Conservation (phyloP, 352 stramenopile species). For the Aphanomyces invadans region DNA sequence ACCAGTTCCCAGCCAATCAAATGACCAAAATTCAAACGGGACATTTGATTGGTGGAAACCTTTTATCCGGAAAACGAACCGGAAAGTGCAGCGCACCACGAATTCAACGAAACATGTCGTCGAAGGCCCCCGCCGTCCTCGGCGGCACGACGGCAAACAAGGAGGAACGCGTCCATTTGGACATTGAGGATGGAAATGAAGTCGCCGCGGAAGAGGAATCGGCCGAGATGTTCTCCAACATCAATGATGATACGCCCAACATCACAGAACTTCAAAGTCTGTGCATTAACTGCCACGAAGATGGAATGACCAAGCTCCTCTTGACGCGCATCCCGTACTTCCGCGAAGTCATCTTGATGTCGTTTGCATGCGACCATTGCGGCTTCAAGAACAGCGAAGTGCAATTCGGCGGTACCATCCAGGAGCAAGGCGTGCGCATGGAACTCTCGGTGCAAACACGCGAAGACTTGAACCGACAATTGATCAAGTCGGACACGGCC, state of each 20-base stretch:
- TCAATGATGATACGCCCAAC: conserved; percentile 47
- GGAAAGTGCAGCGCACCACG: not conserved
- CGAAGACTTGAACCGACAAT: conserved; percentile 81
- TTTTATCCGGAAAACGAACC: not conserved
- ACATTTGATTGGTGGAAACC: not conserved
- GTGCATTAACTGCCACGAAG: conserved; percentile 85
- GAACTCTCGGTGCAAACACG: conserved; percentile 37
- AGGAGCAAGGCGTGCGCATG: conserved; percentile 55
- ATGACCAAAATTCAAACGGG: not conserved
- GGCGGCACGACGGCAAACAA: conserved; percentile 51
- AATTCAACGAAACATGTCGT: conserved; percentile 35
- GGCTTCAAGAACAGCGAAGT: conserved; percentile 69
- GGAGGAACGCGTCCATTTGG: conserved; percentile 45
- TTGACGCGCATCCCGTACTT: conserved; percentile 92
- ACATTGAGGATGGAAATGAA: conserved; percentile 26
- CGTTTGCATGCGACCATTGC: conserved; percentile 87
- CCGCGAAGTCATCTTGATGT: conserved; percentile 91
- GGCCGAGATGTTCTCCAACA: not conserved
- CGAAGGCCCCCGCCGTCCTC: conserved; percentile 49
- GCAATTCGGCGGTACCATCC: conserved; percentile 59
- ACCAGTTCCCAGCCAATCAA: conserved; percentile 1
- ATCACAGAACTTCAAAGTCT: conserved; percentile 68
- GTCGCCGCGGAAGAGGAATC: not conserved
- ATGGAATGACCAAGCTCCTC: conserved; percentile 84
- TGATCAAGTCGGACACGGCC: conserved; percentile 87